Percentiles rank a stretch among this genome's conserved stretches.
These are phyloP conservation scores for Triticum timopheevii DNA, from an alignment of 176 grass and related monocot species.

Conservation along the genomic window DNA sequence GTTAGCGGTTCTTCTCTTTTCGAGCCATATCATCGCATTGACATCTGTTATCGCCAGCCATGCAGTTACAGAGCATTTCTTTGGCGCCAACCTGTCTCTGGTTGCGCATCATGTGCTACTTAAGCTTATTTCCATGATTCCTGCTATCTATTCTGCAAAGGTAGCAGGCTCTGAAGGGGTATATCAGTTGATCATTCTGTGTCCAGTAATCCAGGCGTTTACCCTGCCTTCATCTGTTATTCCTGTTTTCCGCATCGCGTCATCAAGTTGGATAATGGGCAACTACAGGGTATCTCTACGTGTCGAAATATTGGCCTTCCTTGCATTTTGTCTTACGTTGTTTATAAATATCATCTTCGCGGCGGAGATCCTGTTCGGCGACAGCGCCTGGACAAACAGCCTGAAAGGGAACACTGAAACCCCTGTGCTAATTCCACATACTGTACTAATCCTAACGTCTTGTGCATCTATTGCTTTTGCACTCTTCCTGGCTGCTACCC, in stretches of 20 bases:
- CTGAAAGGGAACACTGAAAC: conserved; percentile 57
- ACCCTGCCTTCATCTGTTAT: conserved; percentile 77
- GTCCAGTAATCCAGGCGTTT: conserved; percentile 79
- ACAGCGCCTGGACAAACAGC: conserved; percentile 71
- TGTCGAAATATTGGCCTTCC: conserved; percentile 49
- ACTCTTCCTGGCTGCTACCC: conserved; percentile 64
- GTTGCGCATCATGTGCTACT: conserved; percentile 40
- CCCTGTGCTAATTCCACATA: conserved; percentile 45
- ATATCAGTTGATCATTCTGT: conserved; percentile 64
- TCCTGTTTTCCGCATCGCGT: conserved; percentile 67
- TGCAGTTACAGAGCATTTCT: conserved; percentile 48
- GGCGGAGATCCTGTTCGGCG: conserved; percentile 75
- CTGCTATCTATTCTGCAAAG: conserved; percentile 60
- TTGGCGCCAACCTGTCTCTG: conserved; percentile 55
- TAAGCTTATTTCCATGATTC: conserved; percentile 56
- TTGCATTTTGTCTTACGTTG: conserved; percentile 62
- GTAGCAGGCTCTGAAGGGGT: conserved; percentile 56
- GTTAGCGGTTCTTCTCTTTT: conserved; percentile 71
- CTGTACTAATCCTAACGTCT: conserved; percentile 47
- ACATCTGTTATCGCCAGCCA: conserved; percentile 59
- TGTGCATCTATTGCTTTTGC: conserved; percentile 59
- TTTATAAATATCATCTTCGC: conserved; percentile 78
- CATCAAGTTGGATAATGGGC: conserved; percentile 75
- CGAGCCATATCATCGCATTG: conserved; percentile 65
- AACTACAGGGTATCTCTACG: conserved; percentile 49